Base-by-base conservation (phyloP, 495 filamentous ascomycete genomes). In the Aspergillus saccharolyticus region DNA sequence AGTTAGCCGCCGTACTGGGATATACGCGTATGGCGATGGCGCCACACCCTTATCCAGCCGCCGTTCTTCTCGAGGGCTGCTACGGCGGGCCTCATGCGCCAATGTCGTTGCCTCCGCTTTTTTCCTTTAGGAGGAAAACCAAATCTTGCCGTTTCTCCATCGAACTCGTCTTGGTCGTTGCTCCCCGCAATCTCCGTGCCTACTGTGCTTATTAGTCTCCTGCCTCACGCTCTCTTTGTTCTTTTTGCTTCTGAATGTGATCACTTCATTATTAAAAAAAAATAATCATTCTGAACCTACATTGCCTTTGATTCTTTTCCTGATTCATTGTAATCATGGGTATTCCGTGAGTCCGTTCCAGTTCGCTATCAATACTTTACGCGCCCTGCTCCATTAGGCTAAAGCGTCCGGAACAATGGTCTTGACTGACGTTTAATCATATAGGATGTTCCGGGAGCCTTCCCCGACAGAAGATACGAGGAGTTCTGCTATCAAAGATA, bases 321-420 rank as follows among this genome's bases (percentile, higher is more conserved):
- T 42, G 39, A 54, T 54, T 56, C 39, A 24, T 42, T 45, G 43
- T 63, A 61, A 78, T 66, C 70, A 93, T 94, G 89, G 89, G 89
- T 76, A 84, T 91, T 58, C 89, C 86, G 86, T 90, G 82, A 83
- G 87, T 85, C 64, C 62, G 20, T 50, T 53, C 56, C 62, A 56
- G 44, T 56, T 45, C 24, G 52, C 44, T 24, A 18, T 59, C 54
- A 20, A 44, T 42, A 24, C 22, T 50, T 51, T 45, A 64, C 70
- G 63, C 68, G 65, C 33, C 33, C 62, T 68, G 66, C 66, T 51
- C 61, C 53, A 53, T 66, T 58, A 64, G 57, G 52, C 57, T 53
- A 58, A 39, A 49, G 58, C 45, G 60, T 47, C 54, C 56, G 55
- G 42, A 42, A 56, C 52, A 43, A 47, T 24, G 50, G 22, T 53